A percentile compares a stretch with the other conserved stretches of the same genome.
These are phyloP conservation scores for Evernia prunastri DNA, from an alignment of 495 filamentous ascomycete genomes.

Conservation along the genomic window DNA sequence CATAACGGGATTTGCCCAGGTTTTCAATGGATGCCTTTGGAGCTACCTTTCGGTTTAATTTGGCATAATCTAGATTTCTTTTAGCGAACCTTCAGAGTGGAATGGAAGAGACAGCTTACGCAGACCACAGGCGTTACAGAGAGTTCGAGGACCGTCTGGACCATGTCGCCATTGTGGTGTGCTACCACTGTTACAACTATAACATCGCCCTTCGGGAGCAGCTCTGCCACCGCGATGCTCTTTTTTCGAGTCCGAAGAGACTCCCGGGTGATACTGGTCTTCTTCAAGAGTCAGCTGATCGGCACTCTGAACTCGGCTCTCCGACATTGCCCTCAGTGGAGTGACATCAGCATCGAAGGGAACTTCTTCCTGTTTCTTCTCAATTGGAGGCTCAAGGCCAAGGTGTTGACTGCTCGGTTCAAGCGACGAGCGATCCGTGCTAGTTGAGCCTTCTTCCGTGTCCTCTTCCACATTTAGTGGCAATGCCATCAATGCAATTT, in stretches of 20 bases:
- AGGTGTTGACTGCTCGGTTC: too few species aligned
- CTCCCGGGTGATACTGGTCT: too few species aligned
- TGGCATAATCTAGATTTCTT: conserved; percentile 69
- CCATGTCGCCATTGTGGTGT: conserved; percentile 98
- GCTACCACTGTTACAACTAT: conserved; percentile 96
- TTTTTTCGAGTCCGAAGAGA: too few species aligned
- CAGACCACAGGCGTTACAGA: conserved; percentile 95
- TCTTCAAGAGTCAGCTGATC: too few species aligned
- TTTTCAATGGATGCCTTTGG: conserved; percentile 42
- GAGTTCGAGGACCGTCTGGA: conserved; percentile 88
- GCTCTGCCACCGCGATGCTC: too few species aligned
- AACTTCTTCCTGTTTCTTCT: too few species aligned
- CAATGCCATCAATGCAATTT: conserved; percentile 25
- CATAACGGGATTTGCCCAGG: too few species aligned
- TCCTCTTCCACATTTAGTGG: conserved; percentile 17
- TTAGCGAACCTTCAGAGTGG: conserved; percentile 15
- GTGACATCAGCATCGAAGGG: too few species aligned
- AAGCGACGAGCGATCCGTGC: neutral
- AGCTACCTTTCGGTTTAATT: conserved; percentile 84
- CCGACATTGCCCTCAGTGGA: too few species aligned
- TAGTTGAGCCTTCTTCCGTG: neutral
- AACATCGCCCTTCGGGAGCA: too few species aligned
- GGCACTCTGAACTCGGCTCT: too few species aligned
- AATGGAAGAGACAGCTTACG: conserved; percentile 38
- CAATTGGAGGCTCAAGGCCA: too few species aligned